A percentile compares a stretch with the other conserved stretches of the same genome.
These are phyloP conservation scores for Fusarium sp. DNA, from an alignment of 2,329 filamentous ascomycete species.

Conservation along the genomic window DNA sequence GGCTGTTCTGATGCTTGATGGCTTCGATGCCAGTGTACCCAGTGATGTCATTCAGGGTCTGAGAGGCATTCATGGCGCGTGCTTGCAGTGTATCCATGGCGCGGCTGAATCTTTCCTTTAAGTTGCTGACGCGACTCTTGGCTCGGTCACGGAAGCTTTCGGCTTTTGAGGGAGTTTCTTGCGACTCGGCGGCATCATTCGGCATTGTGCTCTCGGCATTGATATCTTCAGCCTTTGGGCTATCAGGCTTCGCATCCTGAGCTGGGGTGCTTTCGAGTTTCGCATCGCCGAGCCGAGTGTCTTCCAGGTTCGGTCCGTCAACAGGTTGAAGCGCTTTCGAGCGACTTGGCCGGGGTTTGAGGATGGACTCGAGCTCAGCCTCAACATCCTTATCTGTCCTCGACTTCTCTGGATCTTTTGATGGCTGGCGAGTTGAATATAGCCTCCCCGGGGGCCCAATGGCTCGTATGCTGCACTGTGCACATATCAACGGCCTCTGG, in stretches of 20 bases:
- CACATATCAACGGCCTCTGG: conserved; percentile 38
- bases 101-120: conserved; percentile 54
- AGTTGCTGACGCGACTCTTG: conserved; percentile 52
- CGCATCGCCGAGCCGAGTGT: conserved; percentile 8
- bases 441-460: conserved; percentile 44
- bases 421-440: conserved; percentile 49
- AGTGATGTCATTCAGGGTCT: conserved; percentile 93
- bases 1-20: conserved; percentile 84
- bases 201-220: conserved; percentile 23
- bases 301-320: conserved; percentile 25
- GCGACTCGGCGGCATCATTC: conserved; percentile 18
- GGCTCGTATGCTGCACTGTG: conserved; percentile 41
- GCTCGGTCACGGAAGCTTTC: conserved; percentile 51
- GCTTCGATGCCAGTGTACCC: conserved; percentile 93
- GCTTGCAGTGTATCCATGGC: conserved; percentile 93
- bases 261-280: conserved; percentile 1
- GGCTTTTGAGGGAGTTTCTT: conserved; percentile 33
- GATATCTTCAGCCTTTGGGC: conserved; percentile 13
- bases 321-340: conserved; percentile 26
- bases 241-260: conserved; percentile 15
- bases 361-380: conserved; percentile 39
- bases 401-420: conserved; percentile 35
- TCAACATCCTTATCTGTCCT: conserved; percentile 36
- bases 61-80: conserved; percentile 87
- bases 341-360: conserved; percentile 36